Evolutionary conservation across 225 moss, liverwort and hornwort species (phyloP), one percentile per base, ranked within the genome.

Genomic region (Asterella californica): DNA sequence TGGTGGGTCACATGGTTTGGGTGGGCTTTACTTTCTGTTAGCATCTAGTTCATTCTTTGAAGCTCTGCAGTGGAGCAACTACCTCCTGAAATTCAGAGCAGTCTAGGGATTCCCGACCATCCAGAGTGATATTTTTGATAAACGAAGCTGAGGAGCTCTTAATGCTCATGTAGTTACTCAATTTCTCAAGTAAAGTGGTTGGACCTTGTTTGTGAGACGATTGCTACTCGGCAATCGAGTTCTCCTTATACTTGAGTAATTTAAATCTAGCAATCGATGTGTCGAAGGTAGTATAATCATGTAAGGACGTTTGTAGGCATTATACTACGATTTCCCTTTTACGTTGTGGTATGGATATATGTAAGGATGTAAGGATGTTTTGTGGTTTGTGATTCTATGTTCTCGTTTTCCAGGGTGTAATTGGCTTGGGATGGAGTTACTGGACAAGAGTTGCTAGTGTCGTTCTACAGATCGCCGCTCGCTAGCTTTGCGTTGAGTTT

Each of bases 41-140:
- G 81, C 82, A 81, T 78, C 80, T 81, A 81, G 79, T 84, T 79
- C 81, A 81, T 87, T 87, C 83, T 87, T 87, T 82, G 81, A 74
- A 84, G 87, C 81, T 84, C 87, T 79, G 79, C 77, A 69, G 68
- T 70, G 62, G 86, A 83, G 81, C 79, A 83, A 81, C 79, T 81
- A 36, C 70, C 75, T 81, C 83, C 83, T 81, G 61, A 52, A 80
- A 46, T 76, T 83, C 72, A 74, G 83, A 83, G 80, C 61, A 59
- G 52, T 83, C 42, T 80, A 79, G 73, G 75, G 77, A 72, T 74
- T 82, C 74, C 75, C 69, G 74, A 74, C 78, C 78, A 75, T 78
- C 78, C 62, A 69, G 53, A 74, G 80, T 86, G 86, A 86, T 86
- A 83, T 78, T 86, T 83, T 86, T 83, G 83, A 78, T 81, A 71